These are phyloP conservation scores for Aspergillus texensis DNA, from an alignment of 2,329 filamentous ascomycete genomes.

Conservation along the genomic window DNA sequence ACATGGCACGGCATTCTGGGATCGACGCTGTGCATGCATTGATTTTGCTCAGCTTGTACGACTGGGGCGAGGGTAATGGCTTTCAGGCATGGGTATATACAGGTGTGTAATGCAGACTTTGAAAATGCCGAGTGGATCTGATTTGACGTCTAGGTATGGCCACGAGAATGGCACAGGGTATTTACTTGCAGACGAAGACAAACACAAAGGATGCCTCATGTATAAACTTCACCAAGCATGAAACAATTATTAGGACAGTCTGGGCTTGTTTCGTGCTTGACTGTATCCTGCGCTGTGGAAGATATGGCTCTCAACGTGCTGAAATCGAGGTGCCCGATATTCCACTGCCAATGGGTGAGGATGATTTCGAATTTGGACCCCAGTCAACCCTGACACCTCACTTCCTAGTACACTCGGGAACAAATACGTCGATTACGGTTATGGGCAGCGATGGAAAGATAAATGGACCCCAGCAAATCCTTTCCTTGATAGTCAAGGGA, in stretches of 20 bases:
- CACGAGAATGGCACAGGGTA: neutral
- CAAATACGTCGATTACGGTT: neutral
- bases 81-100: constrained; percentile 3
- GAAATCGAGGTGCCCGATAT: neutral
- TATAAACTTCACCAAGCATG: neutral
- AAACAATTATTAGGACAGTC: neutral
- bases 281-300: constrained; percentile 1
- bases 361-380: neutral
- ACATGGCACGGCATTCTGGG: neutral
- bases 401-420: neutral
- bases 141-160: neutral
- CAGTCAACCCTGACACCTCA: neutral
- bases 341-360: neutral
- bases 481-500: neutral
- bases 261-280: constrained; percentile 1
- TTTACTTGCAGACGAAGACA: neutral
- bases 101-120: neutral
- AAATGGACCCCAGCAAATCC: neutral
- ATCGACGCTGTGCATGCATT: neutral
- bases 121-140: neutral
- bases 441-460: neutral
- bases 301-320: neutral
- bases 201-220: neutral
- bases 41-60: neutral
- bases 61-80: neutral